Evolutionary conservation across 192 early-diverging fungal genomes (phyloP), one percentile per base, ranked within the genome.

Genomic region (Podila minutissima): DNA sequence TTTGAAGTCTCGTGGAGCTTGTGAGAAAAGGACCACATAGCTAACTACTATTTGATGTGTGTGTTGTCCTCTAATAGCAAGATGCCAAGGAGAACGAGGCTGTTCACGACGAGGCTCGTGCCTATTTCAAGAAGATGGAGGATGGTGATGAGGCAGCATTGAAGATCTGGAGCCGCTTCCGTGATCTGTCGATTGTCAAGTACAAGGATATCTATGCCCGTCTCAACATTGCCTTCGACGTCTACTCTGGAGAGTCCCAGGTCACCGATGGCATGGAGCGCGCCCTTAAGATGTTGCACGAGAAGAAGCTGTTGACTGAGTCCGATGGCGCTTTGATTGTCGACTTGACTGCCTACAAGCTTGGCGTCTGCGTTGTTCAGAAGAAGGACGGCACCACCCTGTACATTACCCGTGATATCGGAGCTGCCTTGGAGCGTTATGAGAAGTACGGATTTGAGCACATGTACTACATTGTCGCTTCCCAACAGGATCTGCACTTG

Each of bases 401-500:
- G 26, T 99, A 99, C 78, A 88, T 97, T 31, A 97, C 97, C 53
- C 95, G 97, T 67, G 97, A 99, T 84, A 94, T 99, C 83, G 98
- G 97, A 66, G 97, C 97, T 49, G 96, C 96, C 62, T 91, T 94
- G 62, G 91, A 95, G 84, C 95, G 98, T 78, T 91, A 94, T 67
- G 93, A 94, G 60, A 90, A 86, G 62, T 96, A 94, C 83, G 85
- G 94, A 62, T 98, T 96, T 85, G 95, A 99, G 84, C 90, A 93
- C 75, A 93, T 97, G 88, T 89, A 94, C 81, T 99, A 99, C 70
- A 92, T 98, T 58, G 93, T 98, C 20, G 92, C 92, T 64, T 92
- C 92, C 48, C 93, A 94, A 67, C 98, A 99, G 84, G 93, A 93
- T 75, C 88, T 92, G 59, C 97, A 99, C 74, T 88, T 98, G 74